A percentile compares a stretch with the other conserved stretches of the same genome.
phyloP scores from a whole-genome alignment of 2,329 filamentous ascomycete species.

The Rutstroemia sp. region DNA sequence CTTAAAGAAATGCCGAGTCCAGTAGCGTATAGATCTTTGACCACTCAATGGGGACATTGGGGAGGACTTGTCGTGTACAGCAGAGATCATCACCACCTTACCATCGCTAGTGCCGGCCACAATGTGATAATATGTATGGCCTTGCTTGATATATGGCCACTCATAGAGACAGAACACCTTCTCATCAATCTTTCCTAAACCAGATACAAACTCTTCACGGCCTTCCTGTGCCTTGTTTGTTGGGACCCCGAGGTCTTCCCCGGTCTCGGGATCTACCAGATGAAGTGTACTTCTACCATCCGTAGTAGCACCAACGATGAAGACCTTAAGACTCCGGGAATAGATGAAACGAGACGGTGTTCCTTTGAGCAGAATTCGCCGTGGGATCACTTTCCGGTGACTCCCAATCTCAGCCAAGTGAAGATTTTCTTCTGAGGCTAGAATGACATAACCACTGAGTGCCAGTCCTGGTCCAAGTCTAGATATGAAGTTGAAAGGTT shows the following conservation, averaged over 20 bases:
- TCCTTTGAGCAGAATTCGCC: slow-evolving; percentile 37
- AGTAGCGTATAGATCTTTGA: slow-evolving; percentile 39
- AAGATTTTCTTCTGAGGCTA: slow-evolving; percentile 43
- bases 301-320: slow-evolving; percentile 44
- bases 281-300: slow-evolving; percentile 40
- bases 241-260: slow-evolving; percentile 39
- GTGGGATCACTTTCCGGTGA: slow-evolving; percentile 40
- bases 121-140: slow-evolving; percentile 54
- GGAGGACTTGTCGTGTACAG: slow-evolving; percentile 23
- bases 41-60: not conserved
- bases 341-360: slow-evolving; percentile 41
- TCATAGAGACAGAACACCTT: slow-evolving; percentile 54
- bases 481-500: slow-evolving; percentile 41
- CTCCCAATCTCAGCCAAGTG: slow-evolving; percentile 46
- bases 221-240: slow-evolving; percentile 34
- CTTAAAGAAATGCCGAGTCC: slow-evolving; percentile 29
- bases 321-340: slow-evolving; percentile 42
- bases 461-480: slow-evolving; percentile 33
- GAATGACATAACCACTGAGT: slow-evolving; percentile 32
- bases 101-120: slow-evolving; percentile 51
- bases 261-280: slow-evolving; percentile 51
- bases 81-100: slow-evolving; percentile 48
- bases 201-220: slow-evolving; percentile 42
- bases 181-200: slow-evolving; percentile 50
- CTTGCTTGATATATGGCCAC: slow-evolving; percentile 53